Conservation (phyloP, 768 basidiomycete genomes). For the Infundibulicybe gibba region DNA sequence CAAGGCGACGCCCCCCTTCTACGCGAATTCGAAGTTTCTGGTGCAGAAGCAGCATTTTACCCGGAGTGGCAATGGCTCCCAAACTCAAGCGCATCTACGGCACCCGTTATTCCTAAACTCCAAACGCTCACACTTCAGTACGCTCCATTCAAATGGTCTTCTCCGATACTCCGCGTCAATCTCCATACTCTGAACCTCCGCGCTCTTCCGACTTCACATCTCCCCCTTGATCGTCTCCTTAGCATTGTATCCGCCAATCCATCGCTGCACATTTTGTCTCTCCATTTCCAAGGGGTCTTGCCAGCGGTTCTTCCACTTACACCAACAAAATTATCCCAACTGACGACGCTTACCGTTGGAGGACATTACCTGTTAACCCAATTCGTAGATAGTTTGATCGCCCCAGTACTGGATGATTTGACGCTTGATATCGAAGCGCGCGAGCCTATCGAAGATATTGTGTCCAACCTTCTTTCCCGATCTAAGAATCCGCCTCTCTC, state of each 20-base stretch:
- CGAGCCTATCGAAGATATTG: conserved; percentile 73
- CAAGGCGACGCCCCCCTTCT: conserved; percentile 71
- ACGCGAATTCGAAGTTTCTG: conserved; percentile 75
- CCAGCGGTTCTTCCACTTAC: conserved; percentile 61
- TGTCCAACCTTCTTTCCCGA: conserved; percentile 55
- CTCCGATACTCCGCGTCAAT: conserved; percentile 62
- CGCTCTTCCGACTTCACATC: conserved; percentile 57
- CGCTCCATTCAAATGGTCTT: conserved; percentile 75
- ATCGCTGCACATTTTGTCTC: conserved; percentile 48
- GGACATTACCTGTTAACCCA: conserved; percentile 64
- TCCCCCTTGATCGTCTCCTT: conserved; percentile 68
- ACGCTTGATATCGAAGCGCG: conserved; percentile 70
- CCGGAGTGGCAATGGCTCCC: conserved; percentile 79
- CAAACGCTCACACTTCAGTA: conserved; percentile 62
- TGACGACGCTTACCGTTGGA: conserved; percentile 55
- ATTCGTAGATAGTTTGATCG: conserved; percentile 56
- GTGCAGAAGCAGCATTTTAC: conserved; percentile 57
- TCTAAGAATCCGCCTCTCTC: conserved; percentile 55
- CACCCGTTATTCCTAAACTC: conserved; percentile 43
- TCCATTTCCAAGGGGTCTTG: conserved; percentile 61
- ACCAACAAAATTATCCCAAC: conserved; percentile 47
- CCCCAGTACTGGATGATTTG: conserved; percentile 56
- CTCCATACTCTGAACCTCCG: conserved; percentile 60
- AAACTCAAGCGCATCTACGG: conserved; percentile 31
- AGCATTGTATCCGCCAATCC: conserved; percentile 60